These are phyloP conservation scores for Schrenkiella parvula DNA, from an alignment of 345 rosid species.

Conservation along the genomic window DNA sequence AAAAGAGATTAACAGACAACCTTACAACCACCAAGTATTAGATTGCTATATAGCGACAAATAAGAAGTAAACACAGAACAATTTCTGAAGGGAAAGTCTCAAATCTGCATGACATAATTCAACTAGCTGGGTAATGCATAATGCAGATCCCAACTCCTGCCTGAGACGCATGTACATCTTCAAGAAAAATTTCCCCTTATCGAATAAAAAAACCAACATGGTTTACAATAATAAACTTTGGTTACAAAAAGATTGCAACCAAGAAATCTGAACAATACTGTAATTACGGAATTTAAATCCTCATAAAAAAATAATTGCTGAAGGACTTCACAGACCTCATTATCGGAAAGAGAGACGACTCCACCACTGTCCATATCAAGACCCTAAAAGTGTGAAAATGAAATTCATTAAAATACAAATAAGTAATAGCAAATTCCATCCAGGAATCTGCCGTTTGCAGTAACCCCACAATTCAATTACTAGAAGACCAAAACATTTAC, in stretches of 20 bases:
- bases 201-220: background rate
- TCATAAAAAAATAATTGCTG: background rate
- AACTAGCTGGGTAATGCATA: slow-evolving; percentile 7
- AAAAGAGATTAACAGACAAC: slow-evolving; percentile 17
- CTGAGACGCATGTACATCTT: background rate
- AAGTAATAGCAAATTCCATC: slow-evolving; percentile 8
- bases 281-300: background rate
- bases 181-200: background rate
- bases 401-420: background rate
- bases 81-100: background rate
- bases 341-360: slow-evolving; percentile 42
- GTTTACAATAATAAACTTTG: background rate
- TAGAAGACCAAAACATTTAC: slow-evolving; percentile 35
- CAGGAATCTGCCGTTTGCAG: slow-evolving; percentile 7
- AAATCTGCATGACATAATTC: slow-evolving; percentile 8
- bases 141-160: slow-evolving; percentile 15
- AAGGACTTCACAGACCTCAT: slow-evolving; percentile 52
- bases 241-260: slow-evolving; percentile 10
- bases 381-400: slow-evolving; percentile 38
- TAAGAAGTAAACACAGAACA: slow-evolving; percentile 1
- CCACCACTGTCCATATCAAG: slow-evolving; percentile 37
- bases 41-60: background rate
- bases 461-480: slow-evolving; percentile 3
- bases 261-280: background rate
- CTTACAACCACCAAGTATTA: background rate